phyloP scores from a whole-genome alignment of 192 early-diverging fungal species.

The Coemansia erecta region DNA sequence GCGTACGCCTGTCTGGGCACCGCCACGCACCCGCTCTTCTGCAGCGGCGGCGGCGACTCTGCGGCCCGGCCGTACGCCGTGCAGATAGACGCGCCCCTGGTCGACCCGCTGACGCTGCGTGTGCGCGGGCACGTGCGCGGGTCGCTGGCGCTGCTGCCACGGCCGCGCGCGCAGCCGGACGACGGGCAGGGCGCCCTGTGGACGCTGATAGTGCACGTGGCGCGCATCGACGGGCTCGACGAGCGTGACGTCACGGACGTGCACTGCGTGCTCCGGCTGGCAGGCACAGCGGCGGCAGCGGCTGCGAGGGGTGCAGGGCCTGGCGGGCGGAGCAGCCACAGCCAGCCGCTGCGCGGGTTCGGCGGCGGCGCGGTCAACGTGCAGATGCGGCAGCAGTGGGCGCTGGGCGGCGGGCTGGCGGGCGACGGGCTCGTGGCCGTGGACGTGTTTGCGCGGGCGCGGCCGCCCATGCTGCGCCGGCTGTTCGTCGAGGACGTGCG shows the following conservation, averaged over 20 bases:
- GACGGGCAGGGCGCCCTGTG: no score
- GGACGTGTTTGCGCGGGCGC: constrained; percentile 42
- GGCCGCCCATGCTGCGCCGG: constrained; percentile 27
- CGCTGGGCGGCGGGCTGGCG: constrained; percentile 26
- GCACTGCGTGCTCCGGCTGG: constrained; percentile 41
- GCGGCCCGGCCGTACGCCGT: constrained; percentile 44
- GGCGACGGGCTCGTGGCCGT: constrained; percentile 27
- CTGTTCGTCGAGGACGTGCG: constrained; percentile 51
- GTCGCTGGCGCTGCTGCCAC: constrained; percentile 37
- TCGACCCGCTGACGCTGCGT: constrained; percentile 35
- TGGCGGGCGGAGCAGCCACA: constrained; percentile 12
- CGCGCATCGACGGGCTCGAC: constrained; percentile 24
- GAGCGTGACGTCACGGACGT: constrained; percentile 35
- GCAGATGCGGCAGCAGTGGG: constrained; percentile 43
- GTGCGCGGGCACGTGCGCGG: constrained; percentile 29
- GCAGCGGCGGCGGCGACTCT: no score
- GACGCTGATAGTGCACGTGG: constrained; percentile 43
- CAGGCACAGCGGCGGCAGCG: not conserved
- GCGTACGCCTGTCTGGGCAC: constrained; percentile 44
- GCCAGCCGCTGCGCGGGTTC: constrained; percentile 30
- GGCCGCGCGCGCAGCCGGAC: constrained; percentile 8
- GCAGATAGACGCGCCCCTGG: constrained; percentile 39
- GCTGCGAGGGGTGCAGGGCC: no score
- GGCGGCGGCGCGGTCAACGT: constrained; percentile 39
- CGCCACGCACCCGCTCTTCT: constrained; percentile 34